These are phyloP conservation scores for Tripterygium wilfordii DNA, from an alignment of 177 flowering plant species.

Conservation along the genomic window DNA sequence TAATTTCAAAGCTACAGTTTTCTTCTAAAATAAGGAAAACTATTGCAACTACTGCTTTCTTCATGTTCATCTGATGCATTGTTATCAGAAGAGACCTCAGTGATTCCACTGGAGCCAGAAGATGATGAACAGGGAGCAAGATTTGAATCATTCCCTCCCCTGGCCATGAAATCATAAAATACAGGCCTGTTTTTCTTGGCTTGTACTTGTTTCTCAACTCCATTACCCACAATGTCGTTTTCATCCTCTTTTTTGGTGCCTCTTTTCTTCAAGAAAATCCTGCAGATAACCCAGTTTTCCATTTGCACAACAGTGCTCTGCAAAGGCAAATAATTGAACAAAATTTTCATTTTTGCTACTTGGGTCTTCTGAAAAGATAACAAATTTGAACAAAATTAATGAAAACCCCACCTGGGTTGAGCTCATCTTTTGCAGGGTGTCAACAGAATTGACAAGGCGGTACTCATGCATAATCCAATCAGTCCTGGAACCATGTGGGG, in stretches of 20 bases:
- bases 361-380: no score
- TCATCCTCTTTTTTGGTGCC: constrained; percentile 17
- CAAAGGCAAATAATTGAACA: not conserved
- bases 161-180: constrained; percentile 63
- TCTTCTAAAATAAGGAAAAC: constrained; percentile 30
- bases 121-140: constrained; percentile 40
- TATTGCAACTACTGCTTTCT: constrained; percentile 53
- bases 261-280: constrained; percentile 78
- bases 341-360: no score
- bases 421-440: constrained; percentile 8
- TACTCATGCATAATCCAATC: constrained; percentile 87
- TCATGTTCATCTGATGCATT: constrained; percentile 48
- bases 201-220: constrained; percentile 1
- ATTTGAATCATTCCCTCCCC: constrained; percentile 27
- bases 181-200: constrained; percentile 21
- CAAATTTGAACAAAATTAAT: no score
- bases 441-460: constrained; percentile 28
- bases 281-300: constrained; percentile 88
- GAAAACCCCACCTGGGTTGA: constrained; percentile 21
- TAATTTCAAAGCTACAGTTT: constrained; percentile 23
- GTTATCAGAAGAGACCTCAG: constrained; percentile 39
- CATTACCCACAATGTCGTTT: not conserved
- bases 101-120: constrained; percentile 74
- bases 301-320: constrained; percentile 29
- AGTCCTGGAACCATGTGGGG: constrained; percentile 57